Conservation (phyloP, 331 rosid species). For the Telfairia occidentalis region DNA sequence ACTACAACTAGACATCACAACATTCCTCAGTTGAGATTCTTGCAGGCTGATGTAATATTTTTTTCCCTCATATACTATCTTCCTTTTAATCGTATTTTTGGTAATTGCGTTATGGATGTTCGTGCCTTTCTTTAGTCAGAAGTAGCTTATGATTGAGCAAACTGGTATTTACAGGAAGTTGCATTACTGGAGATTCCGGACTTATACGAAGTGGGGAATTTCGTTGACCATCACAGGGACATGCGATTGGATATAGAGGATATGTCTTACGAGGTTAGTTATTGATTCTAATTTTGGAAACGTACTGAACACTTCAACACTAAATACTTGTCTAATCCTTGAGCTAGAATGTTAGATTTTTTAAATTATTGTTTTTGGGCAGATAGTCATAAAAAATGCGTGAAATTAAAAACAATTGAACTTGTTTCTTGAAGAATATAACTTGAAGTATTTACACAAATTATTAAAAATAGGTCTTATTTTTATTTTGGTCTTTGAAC, state of each 20-base stretch:
- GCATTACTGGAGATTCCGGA: conserved; percentile 61
- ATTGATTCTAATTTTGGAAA: background rate
- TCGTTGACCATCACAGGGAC: conserved; percentile 77
- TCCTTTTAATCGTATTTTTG: background rate
- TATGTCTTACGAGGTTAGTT: conserved; percentile 88
- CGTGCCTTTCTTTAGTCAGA: background rate
- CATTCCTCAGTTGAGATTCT: conserved; percentile 50
- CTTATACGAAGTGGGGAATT: conserved; percentile 42
- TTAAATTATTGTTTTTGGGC: background rate
- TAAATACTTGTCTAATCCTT: background rate
- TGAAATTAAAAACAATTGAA: background rate
- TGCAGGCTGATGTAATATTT: conserved; percentile 66
- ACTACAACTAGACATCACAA: conserved; percentile 47
- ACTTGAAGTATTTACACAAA: no score
- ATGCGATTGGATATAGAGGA: conserved; percentile 96
- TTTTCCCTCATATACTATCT: background rate
- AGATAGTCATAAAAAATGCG: background rate
- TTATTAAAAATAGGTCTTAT: background rate
- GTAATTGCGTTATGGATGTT: background rate
- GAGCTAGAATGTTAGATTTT: background rate
- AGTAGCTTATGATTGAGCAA: conserved; percentile 16
- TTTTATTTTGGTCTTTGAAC: background rate
- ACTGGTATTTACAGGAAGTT: conserved; percentile 49
- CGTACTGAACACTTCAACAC: background rate
- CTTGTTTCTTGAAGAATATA: background rate